Evolutionary conservation across 768 basidiomycete genomes (phyloP).

Genomic region (Podaxis sp.): DNA sequence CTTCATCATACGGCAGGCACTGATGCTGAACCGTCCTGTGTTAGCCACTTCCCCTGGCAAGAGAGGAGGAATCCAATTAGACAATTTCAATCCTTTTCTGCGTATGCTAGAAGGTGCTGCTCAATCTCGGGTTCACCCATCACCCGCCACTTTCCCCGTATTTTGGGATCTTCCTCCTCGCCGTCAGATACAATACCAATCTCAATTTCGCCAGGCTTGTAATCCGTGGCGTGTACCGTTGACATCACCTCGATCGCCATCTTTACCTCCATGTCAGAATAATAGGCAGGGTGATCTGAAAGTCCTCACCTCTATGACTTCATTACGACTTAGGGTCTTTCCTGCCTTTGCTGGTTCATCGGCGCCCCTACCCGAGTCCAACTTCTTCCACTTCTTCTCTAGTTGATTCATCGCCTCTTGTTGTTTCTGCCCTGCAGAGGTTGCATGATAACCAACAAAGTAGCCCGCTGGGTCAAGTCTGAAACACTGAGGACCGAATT

Average conservation of each 20-base stretch:
- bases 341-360: constrained; percentile 78
- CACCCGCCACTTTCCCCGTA: constrained; percentile 72
- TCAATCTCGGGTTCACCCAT: constrained; percentile 78
- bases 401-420: constrained; percentile 98
- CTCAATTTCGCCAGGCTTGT: constrained; percentile 93
- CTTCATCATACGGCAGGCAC: constrained; percentile 52
- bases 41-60: constrained; percentile 10
- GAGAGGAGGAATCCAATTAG: constrained; percentile 7
- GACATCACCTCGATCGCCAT: constrained; percentile 95
- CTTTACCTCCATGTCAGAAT: constrained; percentile 31
- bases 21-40: constrained; percentile 13
- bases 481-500: constrained; percentile 94
- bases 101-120: constrained; percentile 76
- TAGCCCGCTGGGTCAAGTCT: constrained; percentile 99
- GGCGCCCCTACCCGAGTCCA: constrained; percentile 72
- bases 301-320: constrained; percentile 82
- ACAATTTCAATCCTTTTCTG: constrained; percentile 70
- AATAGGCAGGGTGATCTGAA: not conserved
- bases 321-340: constrained; percentile 62
- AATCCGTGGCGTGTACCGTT: constrained; percentile 91
- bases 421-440: constrained; percentile 93
- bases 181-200: constrained; percentile 85
- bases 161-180: constrained; percentile 69
- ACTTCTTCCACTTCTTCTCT: constrained; percentile 98
- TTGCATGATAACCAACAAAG: constrained; percentile 97